Base-by-base conservation (phyloP, 2,329 filamentous ascomycete genomes). In the Fusarium tuaranense region DNA sequence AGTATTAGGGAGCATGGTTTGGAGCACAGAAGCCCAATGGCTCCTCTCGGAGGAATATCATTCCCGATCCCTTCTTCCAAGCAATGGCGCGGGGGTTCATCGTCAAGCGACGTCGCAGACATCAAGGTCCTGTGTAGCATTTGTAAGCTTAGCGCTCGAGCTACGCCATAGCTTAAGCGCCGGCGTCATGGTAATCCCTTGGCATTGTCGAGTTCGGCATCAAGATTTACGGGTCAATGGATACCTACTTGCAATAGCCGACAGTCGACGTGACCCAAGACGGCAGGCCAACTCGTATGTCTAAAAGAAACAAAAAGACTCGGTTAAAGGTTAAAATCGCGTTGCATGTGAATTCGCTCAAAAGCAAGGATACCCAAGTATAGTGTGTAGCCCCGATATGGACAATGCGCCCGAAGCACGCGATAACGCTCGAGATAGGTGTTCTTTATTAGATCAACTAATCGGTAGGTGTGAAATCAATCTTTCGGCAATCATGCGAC, bases 401-500 rank as follows among this genome's bases (percentile, higher is more conserved):
- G 60, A 51, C 36, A 38, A 32, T 22, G 32, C 34, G 39, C 25
- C 60, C 60, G 60, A 63, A 63, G 41, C 60, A 63, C 41, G 44
- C 60, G 44, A 63, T 63, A 32, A 46, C 39, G 30, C 32, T 27
- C 22, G 16, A 44, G 44, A 48, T 38, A 63, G 20, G 44, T 41
- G 41, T 27, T 51, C 22, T 14, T n/a, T 34, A 13, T 22, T 36
- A 20, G 44, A 63, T 63, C 60, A 46, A 63, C 41, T 30, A 48
- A 63, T 41, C 44, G 30, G 41, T 38, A 48, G 30, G 30, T 63
- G n/a, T 32, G 30, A 32, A 32, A 32, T 38, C 60, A 32, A 32
- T 38, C 60, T 32, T 63, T 63, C 41, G 60, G 20, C 60, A 63
- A 63, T 63, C 41, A 63, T 25, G 60, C 60, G 60, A 63, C 30